phyloP scores from a whole-genome alignment of 352 stramenopile genomes.

The Peronospora destructor region DNA sequence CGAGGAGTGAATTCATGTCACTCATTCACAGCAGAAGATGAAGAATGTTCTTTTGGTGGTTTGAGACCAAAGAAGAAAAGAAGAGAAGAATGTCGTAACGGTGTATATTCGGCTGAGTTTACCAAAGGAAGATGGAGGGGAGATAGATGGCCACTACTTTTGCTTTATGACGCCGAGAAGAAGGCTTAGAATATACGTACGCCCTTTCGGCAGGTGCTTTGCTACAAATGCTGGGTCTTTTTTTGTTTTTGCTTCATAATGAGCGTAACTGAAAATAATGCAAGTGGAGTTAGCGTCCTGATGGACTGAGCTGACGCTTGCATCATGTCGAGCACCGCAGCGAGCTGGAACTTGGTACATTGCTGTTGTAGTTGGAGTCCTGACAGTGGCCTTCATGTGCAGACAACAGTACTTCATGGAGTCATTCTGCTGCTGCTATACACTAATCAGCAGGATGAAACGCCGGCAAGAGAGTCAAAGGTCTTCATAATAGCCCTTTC shows the following conservation, averaged over 20 bases:
- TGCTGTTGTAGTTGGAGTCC: slow-evolving; percentile 78
- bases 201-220: slow-evolving; percentile 34
- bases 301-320: slow-evolving; percentile 12
- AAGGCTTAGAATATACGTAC: slow-evolving; percentile 32
- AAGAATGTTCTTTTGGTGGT: slow-evolving; percentile 1
- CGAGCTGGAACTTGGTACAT: slow-evolving; percentile 79
- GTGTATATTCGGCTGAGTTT: slow-evolving; percentile 31
- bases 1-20: slow-evolving; percentile 84
- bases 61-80: not conserved
- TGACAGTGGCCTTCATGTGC: slow-evolving; percentile 87
- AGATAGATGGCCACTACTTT: slow-evolving; percentile 13
- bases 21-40: slow-evolving; percentile 78
- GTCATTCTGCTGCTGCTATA: slow-evolving; percentile 30
- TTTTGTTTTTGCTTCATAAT: slow-evolving; percentile 4
- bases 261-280: slow-evolving; percentile 1
- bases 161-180: slow-evolving; percentile 38
- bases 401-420: slow-evolving; percentile 53
- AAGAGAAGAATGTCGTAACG: slow-evolving; percentile 26
- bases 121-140: slow-evolving; percentile 23
- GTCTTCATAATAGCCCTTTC: too few relatives aligned
- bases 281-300: not conserved
- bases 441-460: too few relatives aligned
- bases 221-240: slow-evolving; percentile 17
- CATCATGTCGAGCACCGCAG: slow-evolving; percentile 82
- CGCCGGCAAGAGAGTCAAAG: too few relatives aligned